Percentiles rank a stretch among this genome's conserved stretches.
phyloP scores from a whole-genome alignment of 495 filamentous ascomycete species.

The Penicillium soppii region DNA sequence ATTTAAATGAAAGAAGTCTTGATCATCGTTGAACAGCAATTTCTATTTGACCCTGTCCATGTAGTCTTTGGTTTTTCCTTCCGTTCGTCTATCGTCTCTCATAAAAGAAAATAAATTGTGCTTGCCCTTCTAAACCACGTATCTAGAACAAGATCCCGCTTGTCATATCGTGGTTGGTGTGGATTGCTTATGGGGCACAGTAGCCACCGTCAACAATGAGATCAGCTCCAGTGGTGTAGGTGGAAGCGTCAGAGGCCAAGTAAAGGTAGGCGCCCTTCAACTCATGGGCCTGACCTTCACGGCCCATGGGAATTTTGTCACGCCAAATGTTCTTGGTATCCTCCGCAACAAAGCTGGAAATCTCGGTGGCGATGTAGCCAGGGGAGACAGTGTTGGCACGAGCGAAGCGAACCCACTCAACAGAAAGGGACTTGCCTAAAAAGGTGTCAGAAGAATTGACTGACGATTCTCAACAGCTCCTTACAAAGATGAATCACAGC shows the following conservation, averaged over 20 bases:
- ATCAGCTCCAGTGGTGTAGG: slow-evolving; percentile 79
- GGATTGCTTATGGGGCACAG: slow-evolving; percentile 27
- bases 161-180: background rate
- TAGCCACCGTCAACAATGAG: slow-evolving; percentile 68
- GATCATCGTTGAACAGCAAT: background rate
- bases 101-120: background rate
- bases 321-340: slow-evolving; percentile 74
- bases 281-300: slow-evolving; percentile 58
- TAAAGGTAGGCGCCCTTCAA: slow-evolving; percentile 90
- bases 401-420: slow-evolving; percentile 87
- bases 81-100: background rate
- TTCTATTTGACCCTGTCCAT: background rate
- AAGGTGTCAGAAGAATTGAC: background rate
- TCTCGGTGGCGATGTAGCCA: slow-evolving; percentile 84
- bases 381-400: slow-evolving; percentile 81
- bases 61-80: background rate
- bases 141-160: no score
- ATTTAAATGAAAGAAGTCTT: no score
- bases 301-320: slow-evolving; percentile 80
- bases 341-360: slow-evolving; percentile 68
- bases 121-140: no score
- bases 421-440: slow-evolving; percentile 67
- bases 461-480: slow-evolving; percentile 20
- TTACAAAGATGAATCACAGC: slow-evolving; percentile 81
- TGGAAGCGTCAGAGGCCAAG: slow-evolving; percentile 77